These are phyloP conservation scores for Syzygium aqueum DNA, from an alignment of 345 rosid genomes.

Conservation along the genomic window DNA sequence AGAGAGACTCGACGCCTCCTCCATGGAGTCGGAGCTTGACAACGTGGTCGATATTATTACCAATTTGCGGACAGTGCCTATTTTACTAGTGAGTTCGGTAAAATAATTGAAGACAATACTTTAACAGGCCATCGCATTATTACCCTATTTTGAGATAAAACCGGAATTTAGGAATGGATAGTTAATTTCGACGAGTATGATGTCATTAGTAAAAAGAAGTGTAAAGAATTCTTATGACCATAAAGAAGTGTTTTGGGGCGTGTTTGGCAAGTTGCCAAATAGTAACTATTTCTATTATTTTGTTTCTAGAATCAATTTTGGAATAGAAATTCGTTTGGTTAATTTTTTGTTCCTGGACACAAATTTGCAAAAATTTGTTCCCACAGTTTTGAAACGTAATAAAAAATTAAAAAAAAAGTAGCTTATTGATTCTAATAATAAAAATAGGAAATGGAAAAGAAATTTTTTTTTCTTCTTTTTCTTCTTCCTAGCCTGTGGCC, in stretches of 20 bases:
- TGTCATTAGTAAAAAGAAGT: not conserved
- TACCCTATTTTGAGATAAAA: not conserved
- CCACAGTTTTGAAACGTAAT: no score
- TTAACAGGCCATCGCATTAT: not conserved
- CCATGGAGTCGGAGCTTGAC: not conserved
- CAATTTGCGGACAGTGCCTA: not conserved
- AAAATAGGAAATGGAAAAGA: no score
- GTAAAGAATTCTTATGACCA: not conserved
- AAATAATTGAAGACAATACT: not conserved
- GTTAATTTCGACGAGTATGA: not conserved
- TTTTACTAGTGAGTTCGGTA: not conserved
- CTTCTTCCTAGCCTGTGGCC: no score
- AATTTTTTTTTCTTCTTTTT: no score
- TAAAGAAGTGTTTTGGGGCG: not conserved
- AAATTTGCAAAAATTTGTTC: no score
- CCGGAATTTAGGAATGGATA: not conserved
- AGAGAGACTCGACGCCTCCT: not conserved
- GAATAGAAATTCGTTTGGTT: no score
- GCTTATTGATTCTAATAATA: no score
- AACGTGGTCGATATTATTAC: not conserved
- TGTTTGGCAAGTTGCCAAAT: no score
- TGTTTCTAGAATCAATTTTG: no score
- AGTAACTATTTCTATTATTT: no score
- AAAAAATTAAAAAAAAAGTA: no score
- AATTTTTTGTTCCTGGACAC: no score